Evolutionary conservation across 768 basidiomycete genomes (phyloP).

Genomic region (Botryobasidium botryosum): DNA sequence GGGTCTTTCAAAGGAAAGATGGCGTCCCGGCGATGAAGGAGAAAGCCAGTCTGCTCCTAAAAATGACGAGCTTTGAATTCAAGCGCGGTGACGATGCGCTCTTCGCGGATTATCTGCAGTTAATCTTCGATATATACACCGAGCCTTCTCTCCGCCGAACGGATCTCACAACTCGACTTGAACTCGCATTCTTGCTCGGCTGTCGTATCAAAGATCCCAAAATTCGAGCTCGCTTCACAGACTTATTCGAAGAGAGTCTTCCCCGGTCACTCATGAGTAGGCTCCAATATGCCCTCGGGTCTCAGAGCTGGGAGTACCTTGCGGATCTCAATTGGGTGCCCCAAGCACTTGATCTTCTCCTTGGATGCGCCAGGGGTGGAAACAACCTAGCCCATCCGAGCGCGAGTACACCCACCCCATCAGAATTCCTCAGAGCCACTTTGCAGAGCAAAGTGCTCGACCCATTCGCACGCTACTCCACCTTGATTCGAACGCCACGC

Average conservation of each 20-base stretch:
- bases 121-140: slow-evolving; percentile 90
- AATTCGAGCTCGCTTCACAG: slow-evolving; percentile 73
- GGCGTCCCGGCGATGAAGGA: slow-evolving; percentile 79
- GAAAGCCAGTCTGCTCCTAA: slow-evolving; percentile 74
- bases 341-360: slow-evolving; percentile 72
- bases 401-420: no score
- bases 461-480: slow-evolving; percentile 73
- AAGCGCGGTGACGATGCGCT: slow-evolving; percentile 66
- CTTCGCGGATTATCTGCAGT: slow-evolving; percentile 67
- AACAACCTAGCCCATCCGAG: no score
- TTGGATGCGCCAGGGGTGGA: slow-evolving; percentile 61
- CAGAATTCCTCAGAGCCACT: no score
- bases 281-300: slow-evolving; percentile 75
- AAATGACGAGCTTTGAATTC: slow-evolving; percentile 54
- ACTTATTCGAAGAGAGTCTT: slow-evolving; percentile 75
- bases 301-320: slow-evolving; percentile 89
- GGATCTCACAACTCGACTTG: slow-evolving; percentile 83
- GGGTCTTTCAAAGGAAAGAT: slow-evolving; percentile 79
- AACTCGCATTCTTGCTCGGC: slow-evolving; percentile 84
- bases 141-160: slow-evolving; percentile 72
- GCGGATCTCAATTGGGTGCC: slow-evolving; percentile 91
- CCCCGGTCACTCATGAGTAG: slow-evolving; percentile 69
- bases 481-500: slow-evolving; percentile 58
- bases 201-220: slow-evolving; percentile 66
- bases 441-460: slow-evolving; percentile 39